A percentile compares a stretch with the other conserved stretches of the same genome.
phyloP scores from a whole-genome alignment of 805 yeast species.

The Isabelozyma rhagii region DNA sequence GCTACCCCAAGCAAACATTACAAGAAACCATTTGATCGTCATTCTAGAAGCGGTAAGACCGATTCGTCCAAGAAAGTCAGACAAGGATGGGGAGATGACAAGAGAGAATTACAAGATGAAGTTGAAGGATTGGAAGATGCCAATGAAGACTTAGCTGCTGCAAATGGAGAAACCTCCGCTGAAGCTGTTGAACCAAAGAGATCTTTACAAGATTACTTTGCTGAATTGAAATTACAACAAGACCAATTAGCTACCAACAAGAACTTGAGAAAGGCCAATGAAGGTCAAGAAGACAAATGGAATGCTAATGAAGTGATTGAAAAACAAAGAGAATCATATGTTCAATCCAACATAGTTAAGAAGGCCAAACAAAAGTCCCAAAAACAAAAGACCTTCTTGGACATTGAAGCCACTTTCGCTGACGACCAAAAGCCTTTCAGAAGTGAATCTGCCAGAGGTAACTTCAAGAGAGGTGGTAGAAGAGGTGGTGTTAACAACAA shows the following conservation, averaged over 20 bases:
- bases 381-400: conserved; percentile 80
- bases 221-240: conserved; percentile 53
- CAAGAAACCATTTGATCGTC: conserved; percentile 75
- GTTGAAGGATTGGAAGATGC: conserved; percentile 45
- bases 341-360: conserved; percentile 63
- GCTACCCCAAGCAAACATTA: conserved; percentile 52
- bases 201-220: conserved; percentile 85
- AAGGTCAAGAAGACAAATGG: conserved; percentile 54
- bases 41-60: conserved; percentile 75
- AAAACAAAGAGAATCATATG: conserved; percentile 61
- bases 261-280: conserved; percentile 50
- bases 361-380: conserved; percentile 65
- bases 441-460: conserved; percentile 25
- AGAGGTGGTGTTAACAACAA: conserved; percentile 27
- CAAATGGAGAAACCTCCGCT: conserved; percentile 41
- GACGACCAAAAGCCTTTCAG: conserved; percentile 47
- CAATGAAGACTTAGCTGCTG: conserved; percentile 44
- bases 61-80: conserved; percentile 82
- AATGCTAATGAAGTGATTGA: conserved; percentile 54
- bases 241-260: conserved; percentile 35
- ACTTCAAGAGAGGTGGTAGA: conserved; percentile 26
- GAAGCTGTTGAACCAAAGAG: conserved; percentile 47
- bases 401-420: conserved; percentile 68
- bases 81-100: conserved; percentile 85
- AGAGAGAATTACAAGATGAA: conserved; percentile 65